Conservation (phyloP, 2,329 filamentous ascomycete species). For the Venturia asperata region DNA sequence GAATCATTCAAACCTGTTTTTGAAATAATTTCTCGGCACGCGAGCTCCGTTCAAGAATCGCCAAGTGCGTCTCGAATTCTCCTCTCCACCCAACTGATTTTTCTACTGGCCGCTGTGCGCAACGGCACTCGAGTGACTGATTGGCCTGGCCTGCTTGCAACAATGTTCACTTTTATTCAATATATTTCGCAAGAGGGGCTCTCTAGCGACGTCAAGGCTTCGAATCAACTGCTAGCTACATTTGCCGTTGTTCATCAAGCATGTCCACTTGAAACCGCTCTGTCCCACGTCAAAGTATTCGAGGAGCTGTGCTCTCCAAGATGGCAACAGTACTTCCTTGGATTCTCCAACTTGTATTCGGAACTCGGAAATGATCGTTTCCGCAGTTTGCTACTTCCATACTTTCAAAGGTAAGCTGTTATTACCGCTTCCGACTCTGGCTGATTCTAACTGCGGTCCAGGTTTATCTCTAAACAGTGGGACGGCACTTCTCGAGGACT, state of each 20-base stretch:
- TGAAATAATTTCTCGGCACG: slow-evolving; percentile 45
- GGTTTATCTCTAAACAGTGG: slow-evolving; percentile 14
- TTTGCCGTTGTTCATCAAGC: slow-evolving; percentile 63
- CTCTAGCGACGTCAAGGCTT: slow-evolving; percentile 34
- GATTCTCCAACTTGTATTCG: slow-evolving; percentile 76
- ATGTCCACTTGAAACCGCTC: slow-evolving; percentile 70
- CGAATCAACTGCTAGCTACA: slow-evolving; percentile 39
- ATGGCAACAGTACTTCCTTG: slow-evolving; percentile 67
- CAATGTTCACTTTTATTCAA: slow-evolving; percentile 29
- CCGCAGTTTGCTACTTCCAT: slow-evolving; percentile 65
- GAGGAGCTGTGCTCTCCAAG: slow-evolving; percentile 57
- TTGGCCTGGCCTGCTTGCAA: slow-evolving; percentile 60
- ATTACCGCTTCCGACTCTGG: neutral
- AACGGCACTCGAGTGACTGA: slow-evolving; percentile 66
- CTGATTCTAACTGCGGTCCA: neutral
- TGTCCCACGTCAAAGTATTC: slow-evolving; percentile 61
- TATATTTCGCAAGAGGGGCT: slow-evolving; percentile 13
- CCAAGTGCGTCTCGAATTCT: neutral
- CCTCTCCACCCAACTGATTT: slow-evolving; percentile 46
- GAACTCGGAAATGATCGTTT: slow-evolving; percentile 69
- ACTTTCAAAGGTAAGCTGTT: slow-evolving; percentile 57
- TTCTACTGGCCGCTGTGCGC: slow-evolving; percentile 67
- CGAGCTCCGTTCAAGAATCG: neutral
- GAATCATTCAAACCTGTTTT: slow-evolving; percentile 67
- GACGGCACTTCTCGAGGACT: neutral